Base-by-base conservation (phyloP, 495 filamentous ascomycete genomes). In the Neurospora sp. region DNA sequence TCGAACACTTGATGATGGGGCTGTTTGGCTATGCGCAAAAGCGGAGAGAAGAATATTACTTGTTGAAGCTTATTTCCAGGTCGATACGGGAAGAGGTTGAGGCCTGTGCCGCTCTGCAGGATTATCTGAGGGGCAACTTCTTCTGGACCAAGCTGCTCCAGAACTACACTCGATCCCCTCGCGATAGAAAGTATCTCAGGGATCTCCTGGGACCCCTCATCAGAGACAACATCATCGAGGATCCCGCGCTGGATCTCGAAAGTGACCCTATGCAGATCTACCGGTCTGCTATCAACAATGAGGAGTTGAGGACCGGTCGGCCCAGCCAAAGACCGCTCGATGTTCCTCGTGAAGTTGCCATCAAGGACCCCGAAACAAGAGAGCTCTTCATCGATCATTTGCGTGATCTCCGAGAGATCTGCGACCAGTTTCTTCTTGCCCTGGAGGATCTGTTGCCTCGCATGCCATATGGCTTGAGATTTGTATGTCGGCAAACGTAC, bases 241-340 rank as follows among this genome's bases (percentile, higher is more conserved):
- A 97, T 74, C 90, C 92, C 8, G 90, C 91, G 9, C 85, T 98
- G 70, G 94, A 98, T 76, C 86, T 99, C 18, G 96, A 99, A 81
- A 97, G 95, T 77, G 96, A 99, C 79, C 96, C 96, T 0, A 91
- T 98, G 85, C 95, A 98, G 76, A 99, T 99, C 69, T 98, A 99
- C 82, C 89, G 93, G 35, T 94, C 94, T 14, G 89, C 91, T 12
- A 94, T 98, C 82, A 97, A 97, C 80, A 96, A 98, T 76, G 96
- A 99, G 81, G 94, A 99, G 80, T 89, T 99, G 42, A 90, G 92
- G 7, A 98, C 96, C 0, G 96, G 96, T 35, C 90, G 89, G 76
- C 88, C 92, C 42, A 97, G 94, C 80, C 87, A 85, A 42, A 88
- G 95, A 69, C 89, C 87, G 35, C 89, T 92, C 9, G 92, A 96